phyloP scores from a whole-genome alignment of 2,329 filamentous ascomycete species.

The Neoascochyta sp. region DNA sequence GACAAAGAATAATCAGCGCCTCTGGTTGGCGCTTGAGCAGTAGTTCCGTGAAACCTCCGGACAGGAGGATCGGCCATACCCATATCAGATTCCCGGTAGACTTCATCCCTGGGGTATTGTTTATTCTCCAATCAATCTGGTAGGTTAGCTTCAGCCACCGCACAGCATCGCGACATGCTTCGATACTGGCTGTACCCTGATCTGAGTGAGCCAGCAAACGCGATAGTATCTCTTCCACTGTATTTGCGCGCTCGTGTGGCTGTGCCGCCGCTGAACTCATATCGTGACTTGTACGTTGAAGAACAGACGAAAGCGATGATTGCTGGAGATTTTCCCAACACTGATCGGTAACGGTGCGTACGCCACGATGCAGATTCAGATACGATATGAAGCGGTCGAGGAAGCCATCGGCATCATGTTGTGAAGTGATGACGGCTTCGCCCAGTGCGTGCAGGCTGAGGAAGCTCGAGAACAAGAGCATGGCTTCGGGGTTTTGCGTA shows the following conservation, averaged over 20 bases:
- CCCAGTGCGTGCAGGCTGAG: constrained; percentile 14
- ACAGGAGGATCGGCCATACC: constrained; percentile 17
- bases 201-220: constrained; percentile 10
- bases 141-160: constrained; percentile 11
- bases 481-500: constrained; percentile 10
- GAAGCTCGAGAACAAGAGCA: constrained; percentile 14
- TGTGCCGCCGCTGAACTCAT: constrained; percentile 6
- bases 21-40: constrained; percentile 16
- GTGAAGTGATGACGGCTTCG: constrained; percentile 9
- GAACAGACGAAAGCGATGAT: constrained; percentile 9
- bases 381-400: constrained; percentile 16
- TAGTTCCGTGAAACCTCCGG: constrained; percentile 14
- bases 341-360: constrained; percentile 8
- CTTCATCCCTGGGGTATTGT: no score
- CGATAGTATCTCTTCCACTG: constrained; percentile 5
- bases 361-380: constrained; percentile 17
- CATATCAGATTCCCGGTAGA: constrained; percentile 11
- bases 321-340: constrained; percentile 11
- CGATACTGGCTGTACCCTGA: constrained; percentile 3
- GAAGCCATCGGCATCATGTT: constrained; percentile 8
- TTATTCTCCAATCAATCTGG: constrained; percentile 5
- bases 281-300: constrained; percentile 5
- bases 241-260: constrained; percentile 3
- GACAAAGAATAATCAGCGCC: constrained; percentile 19
- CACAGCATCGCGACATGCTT: constrained; percentile 12